Evolutionary conservation across 768 basidiomycete species (phyloP), one percentile per base, ranked within the genome.

Genomic region (Mycena amicta): DNA sequence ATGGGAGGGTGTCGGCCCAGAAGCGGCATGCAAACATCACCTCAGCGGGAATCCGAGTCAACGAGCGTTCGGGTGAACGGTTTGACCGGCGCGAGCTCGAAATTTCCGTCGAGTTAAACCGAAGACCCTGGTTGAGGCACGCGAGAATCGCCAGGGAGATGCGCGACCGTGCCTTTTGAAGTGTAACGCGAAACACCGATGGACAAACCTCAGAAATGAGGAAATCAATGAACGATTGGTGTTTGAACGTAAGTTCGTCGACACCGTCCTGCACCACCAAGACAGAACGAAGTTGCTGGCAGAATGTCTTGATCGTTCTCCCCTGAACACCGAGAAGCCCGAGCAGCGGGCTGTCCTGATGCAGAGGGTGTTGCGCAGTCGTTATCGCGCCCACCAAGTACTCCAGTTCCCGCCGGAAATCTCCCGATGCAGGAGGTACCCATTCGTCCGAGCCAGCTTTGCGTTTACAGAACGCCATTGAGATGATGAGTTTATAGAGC

Each of bases 201-300:
- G 50, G 56, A 20, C 56, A 57, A 11, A 3, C 18, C 11, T 58
- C 26, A 26, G 61, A 8, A 5, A 52, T 15, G 20, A 62, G 30
- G 31, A 62, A 62, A 20, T 62, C 61, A 15, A 58, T 53, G 50
- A 62, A 62, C 5, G 61, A 62, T 28, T 68, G 62, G 3, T 64
- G 52, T 23, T 55, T 49, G n/a, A 62, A 62, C 4, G 47, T 53
- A 23, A 55, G 46, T 20, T 40, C 20, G 29, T 25, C 45, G 1
- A 45, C 30, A 12, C 40, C 28, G 16, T 46, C 28, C 26, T 26
- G 45, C 3, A 49, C 26, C 16, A 41, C 33, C 29, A 62, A 37
- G 18, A 62, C 56, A 20, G 61, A 50, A 16, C 57, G 61, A 13
- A 62, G 31, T 33, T 45, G 49, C 1, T 0, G 2, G 20, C 50